Conservation (phyloP, 2,329 filamentous ascomycete genomes). For the Aspergillus sp. region DNA sequence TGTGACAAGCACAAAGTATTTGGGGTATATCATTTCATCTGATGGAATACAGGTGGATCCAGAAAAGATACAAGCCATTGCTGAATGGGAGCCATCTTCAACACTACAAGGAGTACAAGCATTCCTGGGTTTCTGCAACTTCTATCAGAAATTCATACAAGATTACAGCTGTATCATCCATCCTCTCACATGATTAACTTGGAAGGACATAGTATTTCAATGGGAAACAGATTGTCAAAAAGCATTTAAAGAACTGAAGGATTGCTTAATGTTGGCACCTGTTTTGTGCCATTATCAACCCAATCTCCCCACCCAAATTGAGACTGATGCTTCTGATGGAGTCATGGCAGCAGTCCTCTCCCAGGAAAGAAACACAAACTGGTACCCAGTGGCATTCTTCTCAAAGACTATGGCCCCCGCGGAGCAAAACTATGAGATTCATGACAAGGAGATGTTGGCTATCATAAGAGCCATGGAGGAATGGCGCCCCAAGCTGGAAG, state of each 20-base stretch:
- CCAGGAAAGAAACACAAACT: constrained; percentile 6
- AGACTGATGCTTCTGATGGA: constrained; percentile 16
- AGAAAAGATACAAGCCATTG: constrained; percentile 18
- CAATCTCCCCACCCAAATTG: constrained; percentile 7
- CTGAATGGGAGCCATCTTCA: neutral
- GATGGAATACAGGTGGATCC: constrained; percentile 18
- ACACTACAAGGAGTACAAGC: constrained; percentile 8
- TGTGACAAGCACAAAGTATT: constrained; percentile 19
- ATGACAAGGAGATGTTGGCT: constrained; percentile 9
- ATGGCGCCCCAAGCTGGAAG: constrained; percentile 15
- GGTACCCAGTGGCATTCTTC: constrained; percentile 16
- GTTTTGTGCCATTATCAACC: constrained; percentile 1
- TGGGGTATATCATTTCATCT: constrained; percentile 22
- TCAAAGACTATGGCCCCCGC: constrained; percentile 12
- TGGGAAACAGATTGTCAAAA: constrained; percentile 5
- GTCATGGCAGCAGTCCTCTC: constrained; percentile 9
- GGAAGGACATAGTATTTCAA: constrained; percentile 7
- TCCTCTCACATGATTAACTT: constrained; percentile 3
- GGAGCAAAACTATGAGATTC: constrained; percentile 20
- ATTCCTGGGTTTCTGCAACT: constrained; percentile 29
- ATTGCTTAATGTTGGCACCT: neutral
- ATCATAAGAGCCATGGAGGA: constrained; percentile 18
- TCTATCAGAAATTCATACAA: constrained; percentile 21
- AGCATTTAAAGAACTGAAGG: constrained; percentile 7
- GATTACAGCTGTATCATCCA: neutral